Evolutionary conservation across 805 yeast species (phyloP).

Genomic region (Schwanniomyces occidentalis): DNA sequence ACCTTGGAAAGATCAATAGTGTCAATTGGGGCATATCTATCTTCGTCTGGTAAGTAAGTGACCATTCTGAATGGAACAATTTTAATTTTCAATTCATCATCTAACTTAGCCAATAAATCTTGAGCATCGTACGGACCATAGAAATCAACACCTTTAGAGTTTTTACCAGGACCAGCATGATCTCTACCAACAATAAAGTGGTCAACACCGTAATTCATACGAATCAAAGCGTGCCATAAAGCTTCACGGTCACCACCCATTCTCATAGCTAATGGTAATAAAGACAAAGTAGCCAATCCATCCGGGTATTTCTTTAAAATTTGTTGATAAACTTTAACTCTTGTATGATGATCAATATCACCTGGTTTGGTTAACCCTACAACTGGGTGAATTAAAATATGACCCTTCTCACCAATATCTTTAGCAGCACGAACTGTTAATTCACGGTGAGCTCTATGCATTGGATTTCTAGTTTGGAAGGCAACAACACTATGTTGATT

Average conservation of each 20-base stretch:
- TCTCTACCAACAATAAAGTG: conserved; percentile 98
- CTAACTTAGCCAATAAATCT: conserved; percentile 73
- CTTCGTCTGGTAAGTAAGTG: conserved; percentile 92
- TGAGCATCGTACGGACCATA: conserved; percentile 98
- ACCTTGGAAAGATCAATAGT: conserved; percentile 73
- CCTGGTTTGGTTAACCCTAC: conserved; percentile 97
- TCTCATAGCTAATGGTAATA: conserved; percentile 95
- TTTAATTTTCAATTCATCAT: conserved; percentile 63
- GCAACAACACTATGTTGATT: conserved; percentile 75
- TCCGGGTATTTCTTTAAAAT: conserved; percentile 90
- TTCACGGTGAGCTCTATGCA: conserved; percentile 98
- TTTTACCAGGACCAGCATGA: conserved; percentile 94
- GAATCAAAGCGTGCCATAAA: conserved; percentile 95
- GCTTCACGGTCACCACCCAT: conserved; percentile 99
- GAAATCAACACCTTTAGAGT: conserved; percentile 88
- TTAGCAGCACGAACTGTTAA: conserved; percentile 96
- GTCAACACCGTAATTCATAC: conserved; percentile 95
- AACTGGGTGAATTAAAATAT: conserved; percentile 89
- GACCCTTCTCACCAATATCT: conserved; percentile 75
- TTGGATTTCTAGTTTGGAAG: conserved; percentile 97
- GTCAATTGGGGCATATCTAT: conserved; percentile 93
- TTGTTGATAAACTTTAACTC: conserved; percentile 93
- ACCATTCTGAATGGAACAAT: conserved; percentile 97
- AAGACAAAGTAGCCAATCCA: conserved; percentile 86
- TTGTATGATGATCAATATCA: conserved; percentile 95